Evolutionary conservation across 805 yeast species (phyloP), one percentile per base, ranked within the genome.

Genomic region (Candida stauntonica): DNA sequence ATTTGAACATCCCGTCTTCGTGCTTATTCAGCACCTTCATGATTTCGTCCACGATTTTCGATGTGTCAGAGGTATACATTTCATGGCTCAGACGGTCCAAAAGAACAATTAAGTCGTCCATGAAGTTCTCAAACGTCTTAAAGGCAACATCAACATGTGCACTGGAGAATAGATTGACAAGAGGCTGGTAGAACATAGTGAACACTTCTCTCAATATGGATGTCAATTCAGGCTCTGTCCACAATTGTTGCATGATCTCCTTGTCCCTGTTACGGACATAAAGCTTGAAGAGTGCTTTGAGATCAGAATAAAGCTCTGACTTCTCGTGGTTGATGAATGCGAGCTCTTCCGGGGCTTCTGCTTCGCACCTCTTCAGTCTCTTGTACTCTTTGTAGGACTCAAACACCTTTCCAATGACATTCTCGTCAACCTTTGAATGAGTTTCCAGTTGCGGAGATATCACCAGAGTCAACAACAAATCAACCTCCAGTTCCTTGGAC

Each of bases 191-290:
- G 45, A 85, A 78, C 46, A 84, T 66, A 2, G 86, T 67, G 33
- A 93, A 69, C 20, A 87, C 66, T 33, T 85, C 86, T 47, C 83
- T 83, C 41, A 89, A 66, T 29, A 91, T 68, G 26, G 70, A 70
- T n/a, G 88, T 79, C 32, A 94, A 64, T 47, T 84, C 86, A 0
- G 91, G 87, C 50, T 89, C 95, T 32, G 77, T 78, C 95, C 96
- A 86, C 30, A 89, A 57, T 53, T 81, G 80, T 51, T 79, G 79
- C 67, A 89, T 61, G 30, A 82, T 63, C 39, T 78, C 76, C 56
- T 86, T 88, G 55, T 91, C 99, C 26, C 77, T 74, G 41, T 76
- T 80, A 26, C 93, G 72, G 1, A 85, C 65, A 46, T 72, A 72
- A 14, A 83, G 61, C 43, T 74, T 79, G 61, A 83, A 75, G 38